Conservation (phyloP, 495 filamentous ascomycete species). For the Xylaria longipes region DNA sequence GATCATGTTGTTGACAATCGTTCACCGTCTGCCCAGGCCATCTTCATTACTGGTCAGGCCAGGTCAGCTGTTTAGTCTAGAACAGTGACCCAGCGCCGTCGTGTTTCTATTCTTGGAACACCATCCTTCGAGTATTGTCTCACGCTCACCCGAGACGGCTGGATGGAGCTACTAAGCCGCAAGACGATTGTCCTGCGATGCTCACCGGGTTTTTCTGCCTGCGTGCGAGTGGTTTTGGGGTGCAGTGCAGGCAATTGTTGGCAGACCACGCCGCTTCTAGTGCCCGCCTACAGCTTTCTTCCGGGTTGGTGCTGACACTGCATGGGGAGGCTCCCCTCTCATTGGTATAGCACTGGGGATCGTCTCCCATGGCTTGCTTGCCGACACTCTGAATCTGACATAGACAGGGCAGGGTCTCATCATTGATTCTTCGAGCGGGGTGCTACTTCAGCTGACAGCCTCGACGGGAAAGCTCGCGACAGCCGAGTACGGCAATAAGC, state of each 20-base stretch:
- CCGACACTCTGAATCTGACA: slow-evolving; percentile 28
- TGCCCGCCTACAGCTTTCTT: slow-evolving; percentile 11
- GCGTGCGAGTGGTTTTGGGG: slow-evolving; percentile 10
- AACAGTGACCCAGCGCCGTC: slow-evolving; percentile 11
- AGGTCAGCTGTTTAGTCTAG: slow-evolving; percentile 28
- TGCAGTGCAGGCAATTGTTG: slow-evolving; percentile 27
- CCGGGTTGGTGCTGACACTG: slow-evolving; percentile 25
- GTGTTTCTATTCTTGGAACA: slow-evolving; percentile 24
- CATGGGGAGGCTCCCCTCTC: slow-evolving; percentile 13
- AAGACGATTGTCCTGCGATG: not conserved
- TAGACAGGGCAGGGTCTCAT: slow-evolving; percentile 22
- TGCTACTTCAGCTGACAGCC: slow-evolving; percentile 32
- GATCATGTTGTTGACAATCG: not conserved
- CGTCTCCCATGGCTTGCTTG: slow-evolving; percentile 28
- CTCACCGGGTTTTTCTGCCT: slow-evolving; percentile 12
- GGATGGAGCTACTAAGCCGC: slow-evolving; percentile 17
- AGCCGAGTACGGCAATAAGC: slow-evolving; percentile 30
- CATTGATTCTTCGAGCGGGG: slow-evolving; percentile 26
- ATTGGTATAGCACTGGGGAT: slow-evolving; percentile 24
- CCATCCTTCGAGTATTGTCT: slow-evolving; percentile 11
- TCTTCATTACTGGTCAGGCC: slow-evolving; percentile 8
- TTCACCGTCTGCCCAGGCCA: not conserved
- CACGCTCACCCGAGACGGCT: slow-evolving; percentile 3
- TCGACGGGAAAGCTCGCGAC: slow-evolving; percentile 25
- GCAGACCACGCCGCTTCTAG: slow-evolving; percentile 20